Evolutionary conservation across 1,284 basidiomycete genomes (phyloP), one percentile per base, ranked within the genome.

Genomic region (Ceratobasidium sp.): DNA sequence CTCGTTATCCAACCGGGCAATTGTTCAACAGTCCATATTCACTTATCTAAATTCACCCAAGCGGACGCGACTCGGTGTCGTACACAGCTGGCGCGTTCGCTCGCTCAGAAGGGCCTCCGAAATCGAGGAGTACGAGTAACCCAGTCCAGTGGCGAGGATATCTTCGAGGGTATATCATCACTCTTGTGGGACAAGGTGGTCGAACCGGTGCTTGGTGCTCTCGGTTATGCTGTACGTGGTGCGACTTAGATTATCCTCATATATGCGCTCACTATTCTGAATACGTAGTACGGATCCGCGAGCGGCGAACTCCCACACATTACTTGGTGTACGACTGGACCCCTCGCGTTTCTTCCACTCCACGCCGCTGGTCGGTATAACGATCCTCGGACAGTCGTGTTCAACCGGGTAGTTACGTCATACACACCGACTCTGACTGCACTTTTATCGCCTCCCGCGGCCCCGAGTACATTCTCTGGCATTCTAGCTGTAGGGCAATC

Each of bases 101-200:
- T 50, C 1, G 36, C 8, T 17, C 36, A 17, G 56, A 51, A 15
- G 11, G 36, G 44, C 8, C 14, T 33, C 54, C n/a, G n/a, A 7
- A 14, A 47, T 62, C 45, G 69, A n/a, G n/a, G 19, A 48, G 60
- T 33, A 15, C 44, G 27, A 47, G 60, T 69, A 29, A 56, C 50
- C 8, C 22, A 27, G 44, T 29, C 27, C 17, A 45, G 19, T 31
- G 48, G 50, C 56, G 24, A 53, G 50, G 24, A 19, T 4, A 22
- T 1, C 45, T 24, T 6, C n/a, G 29, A 5, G 41, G 14, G n/a
- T n/a, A 45, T 19, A 74, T 65, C n/a, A n/a, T n/a, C n/a, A 54
- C 2, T 53, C 27, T 62, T 74, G 24, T 74, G 72, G 72, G 29
- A n/a, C n/a, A 50, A 24, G n/a, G 45, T 74, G 19, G 72, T 74